These are phyloP conservation scores for Nissolia schottii DNA, from an alignment of 306 rosid genomes.

Conservation along the genomic window DNA sequence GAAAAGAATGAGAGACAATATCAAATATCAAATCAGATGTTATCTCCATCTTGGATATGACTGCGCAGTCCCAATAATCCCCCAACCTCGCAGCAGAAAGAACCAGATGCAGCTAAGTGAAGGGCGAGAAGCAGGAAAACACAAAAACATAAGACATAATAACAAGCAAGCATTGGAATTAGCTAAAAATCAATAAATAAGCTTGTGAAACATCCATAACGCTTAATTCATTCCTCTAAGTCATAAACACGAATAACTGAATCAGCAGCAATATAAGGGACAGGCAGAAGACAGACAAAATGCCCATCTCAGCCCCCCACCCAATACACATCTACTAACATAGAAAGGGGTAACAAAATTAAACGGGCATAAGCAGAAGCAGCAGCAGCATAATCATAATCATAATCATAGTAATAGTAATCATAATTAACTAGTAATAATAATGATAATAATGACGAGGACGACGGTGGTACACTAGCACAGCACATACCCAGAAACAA, in stretches of 20 bases:
- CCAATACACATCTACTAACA: slow-evolving; percentile 3
- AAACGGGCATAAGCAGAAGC: neutral
- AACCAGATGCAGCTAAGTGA: neutral
- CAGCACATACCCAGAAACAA: slow-evolving; percentile 31
- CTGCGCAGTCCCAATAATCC: neutral
- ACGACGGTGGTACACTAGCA: neutral
- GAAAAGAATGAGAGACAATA: neutral
- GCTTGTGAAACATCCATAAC: slow-evolving; percentile 19
- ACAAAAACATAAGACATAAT: neutral
- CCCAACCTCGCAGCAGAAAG: neutral
- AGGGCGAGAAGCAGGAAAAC: neutral
- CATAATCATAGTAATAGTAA: neutral
- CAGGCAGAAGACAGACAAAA: too few relatives aligned
- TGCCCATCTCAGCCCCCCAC: slow-evolving; percentile 18
- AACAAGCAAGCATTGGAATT: neutral
- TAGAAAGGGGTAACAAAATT: neutral
- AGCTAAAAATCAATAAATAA: neutral
- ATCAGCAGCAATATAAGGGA: slow-evolving; percentile 17
- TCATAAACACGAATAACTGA: slow-evolving; percentile 18
- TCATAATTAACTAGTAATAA: slow-evolving; percentile 21
- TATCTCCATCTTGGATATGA: neutral
- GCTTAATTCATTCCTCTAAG: slow-evolving; percentile 30
- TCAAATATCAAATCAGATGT: neutral
- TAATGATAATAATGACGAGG: too few relatives aligned
- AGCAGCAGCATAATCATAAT: slow-evolving; percentile 11